A percentile compares a stretch with the other conserved stretches of the same genome.
phyloP scores from a whole-genome alignment of 2,329 filamentous ascomycete species.

The Ophiostoma sp. region DNA sequence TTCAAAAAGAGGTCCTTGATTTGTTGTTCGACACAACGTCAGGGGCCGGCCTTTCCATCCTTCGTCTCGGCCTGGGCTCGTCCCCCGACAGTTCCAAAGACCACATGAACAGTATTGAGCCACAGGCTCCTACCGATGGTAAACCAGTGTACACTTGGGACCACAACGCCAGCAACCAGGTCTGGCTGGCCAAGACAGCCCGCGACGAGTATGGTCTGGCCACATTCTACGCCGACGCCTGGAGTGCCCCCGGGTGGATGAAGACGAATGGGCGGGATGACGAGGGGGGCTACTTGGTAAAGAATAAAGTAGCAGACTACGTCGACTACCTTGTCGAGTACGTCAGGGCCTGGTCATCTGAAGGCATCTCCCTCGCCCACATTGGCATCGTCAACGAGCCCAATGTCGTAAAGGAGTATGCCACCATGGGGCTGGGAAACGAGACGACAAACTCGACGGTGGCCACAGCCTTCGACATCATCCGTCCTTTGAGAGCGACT shows the following conservation, averaged over 20 bases:
- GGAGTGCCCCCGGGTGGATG: constrained; percentile 54
- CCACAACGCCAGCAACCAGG: constrained; percentile 41
- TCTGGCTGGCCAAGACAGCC: constrained; percentile 46
- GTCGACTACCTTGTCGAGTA: constrained; percentile 51
- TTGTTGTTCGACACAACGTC: constrained; percentile 47
- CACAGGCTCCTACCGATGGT: constrained; percentile 37
- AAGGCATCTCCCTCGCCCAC: constrained; percentile 38
- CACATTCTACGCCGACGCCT: constrained; percentile 51
- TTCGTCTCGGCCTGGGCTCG: constrained; percentile 37
- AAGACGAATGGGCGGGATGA: constrained; percentile 49
- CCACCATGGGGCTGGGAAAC: not conserved
- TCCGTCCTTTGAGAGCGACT: not conserved
- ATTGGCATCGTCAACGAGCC: constrained; percentile 42
- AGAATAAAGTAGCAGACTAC: constrained; percentile 51
- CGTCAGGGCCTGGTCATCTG: constrained; percentile 41
- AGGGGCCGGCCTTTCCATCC: constrained; percentile 52
- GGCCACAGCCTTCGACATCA: not conserved
- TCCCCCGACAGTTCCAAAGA: constrained; percentile 7
- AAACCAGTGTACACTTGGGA: constrained; percentile 40
- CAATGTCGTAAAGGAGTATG: constrained; percentile 27
- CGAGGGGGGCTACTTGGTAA: constrained; percentile 46
- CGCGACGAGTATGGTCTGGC: constrained; percentile 38
- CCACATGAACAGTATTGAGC: constrained; percentile 41
- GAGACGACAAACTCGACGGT: not conserved
- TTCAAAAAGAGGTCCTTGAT: constrained; percentile 44